Base-by-base conservation (phyloP, 2,329 filamentous ascomycete genomes). In the Calycina herbarum region DNA sequence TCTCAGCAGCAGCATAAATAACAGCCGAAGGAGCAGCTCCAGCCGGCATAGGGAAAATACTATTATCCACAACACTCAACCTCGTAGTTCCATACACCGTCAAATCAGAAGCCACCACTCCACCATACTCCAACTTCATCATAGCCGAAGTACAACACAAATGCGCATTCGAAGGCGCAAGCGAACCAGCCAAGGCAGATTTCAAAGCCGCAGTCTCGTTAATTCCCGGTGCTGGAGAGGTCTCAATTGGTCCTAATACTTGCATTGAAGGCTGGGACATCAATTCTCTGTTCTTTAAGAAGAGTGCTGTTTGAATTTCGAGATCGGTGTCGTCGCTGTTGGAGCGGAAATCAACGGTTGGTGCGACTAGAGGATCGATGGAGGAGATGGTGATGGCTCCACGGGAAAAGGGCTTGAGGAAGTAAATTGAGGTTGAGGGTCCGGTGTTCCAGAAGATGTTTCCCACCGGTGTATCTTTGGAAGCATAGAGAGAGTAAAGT, bases 161-260 rank as follows among this genome's bases (percentile, higher is more conserved):
- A 73, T 83, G 81, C 62, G 79, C 81, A 61, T 80, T 78, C 2
- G 79, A 71, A 20, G 90, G 85, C 74, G 87, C 84, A 64, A 93
- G 78, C 20, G 90, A 85, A 35, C 82, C 83, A 13, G 84, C 83
- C 57, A 97, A 79, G 42, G 88, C 86, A 42, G 85, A 84, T 77
- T 96, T 96, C 69, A 97, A 81, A 62, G 93, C 90, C 0, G 90
- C 92, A 17, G 84, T 85, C 78, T 94, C 90, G 0, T 86, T 89
- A 57, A 27, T 57, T 5, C 24, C 15, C 17, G 93, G 64, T 5
- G 77, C 78, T 31, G 78, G 77, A 0, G 66, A 61, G 6, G 73
- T 68, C 66, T 79, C 77, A 1, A 73, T 72, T n/a, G 77, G 74
- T 38, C 69, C 69, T 3, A 77, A 71, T 35, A 65, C 66, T 66